Conservation (phyloP, 805 yeast species). For the Vanderwaltozyma tropicalis region DNA sequence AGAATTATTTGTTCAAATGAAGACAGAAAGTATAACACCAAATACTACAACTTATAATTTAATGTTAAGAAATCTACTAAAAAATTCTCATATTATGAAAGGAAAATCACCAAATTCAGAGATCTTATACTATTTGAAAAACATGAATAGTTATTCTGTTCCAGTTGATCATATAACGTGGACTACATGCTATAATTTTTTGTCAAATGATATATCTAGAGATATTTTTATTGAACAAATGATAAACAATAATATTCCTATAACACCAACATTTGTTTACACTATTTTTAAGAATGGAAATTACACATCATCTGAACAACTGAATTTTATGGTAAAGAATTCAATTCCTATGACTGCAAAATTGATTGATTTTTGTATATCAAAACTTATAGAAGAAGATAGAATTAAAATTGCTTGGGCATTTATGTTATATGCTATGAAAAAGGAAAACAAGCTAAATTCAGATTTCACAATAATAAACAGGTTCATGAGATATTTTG, state of each 20-base stretch:
- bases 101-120: constrained; percentile 20
- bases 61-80: constrained; percentile 25
- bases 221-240: constrained; percentile 26
- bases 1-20: constrained; percentile 34
- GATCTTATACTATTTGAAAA: constrained; percentile 21
- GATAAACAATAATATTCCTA: constrained; percentile 23
- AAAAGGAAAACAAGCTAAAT: constrained; percentile 6
- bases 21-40: constrained; percentile 24
- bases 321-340: constrained; percentile 18
- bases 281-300: constrained; percentile 17
- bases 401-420: constrained; percentile 26
- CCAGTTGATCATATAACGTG: constrained; percentile 32
- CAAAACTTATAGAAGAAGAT: constrained; percentile 19
- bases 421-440: constrained; percentile 13
- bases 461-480: constrained; percentile 16
- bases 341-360: constrained; percentile 19
- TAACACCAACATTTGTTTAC: constrained; percentile 21
- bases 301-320: constrained; percentile 11
- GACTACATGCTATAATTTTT: constrained; percentile 26
- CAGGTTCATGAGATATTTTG: constrained; percentile 23
- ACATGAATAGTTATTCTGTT: constrained; percentile 24
- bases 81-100: constrained; percentile 22
- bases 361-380: constrained; percentile 19
- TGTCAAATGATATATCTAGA: constrained; percentile 29
- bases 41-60: constrained; percentile 33